A percentile compares a stretch with the other conserved stretches of the same genome.
phyloP scores from a whole-genome alignment of 2,329 filamentous ascomycete species.

The Calonectria naviculata region DNA sequence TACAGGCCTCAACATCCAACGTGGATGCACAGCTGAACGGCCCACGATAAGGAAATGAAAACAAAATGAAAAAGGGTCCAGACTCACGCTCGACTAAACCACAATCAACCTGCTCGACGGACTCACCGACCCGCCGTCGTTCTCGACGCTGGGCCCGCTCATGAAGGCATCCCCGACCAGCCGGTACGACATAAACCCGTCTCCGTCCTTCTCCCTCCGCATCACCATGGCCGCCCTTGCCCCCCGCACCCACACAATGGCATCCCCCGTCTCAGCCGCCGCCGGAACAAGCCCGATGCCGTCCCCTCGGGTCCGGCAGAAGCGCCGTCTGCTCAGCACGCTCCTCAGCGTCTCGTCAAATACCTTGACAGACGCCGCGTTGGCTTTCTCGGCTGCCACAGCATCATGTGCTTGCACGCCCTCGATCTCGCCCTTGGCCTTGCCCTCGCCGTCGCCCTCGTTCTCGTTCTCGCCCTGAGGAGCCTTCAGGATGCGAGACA shows the following conservation, averaged over 20 bases:
- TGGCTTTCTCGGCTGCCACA: too few species aligned
- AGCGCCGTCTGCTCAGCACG: slow-evolving; percentile 11
- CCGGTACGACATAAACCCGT: slow-evolving; percentile 7
- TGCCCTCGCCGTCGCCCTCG: too few species aligned
- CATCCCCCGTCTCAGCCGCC: not conserved
- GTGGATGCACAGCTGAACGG: too few species aligned
- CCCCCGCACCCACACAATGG: slow-evolving; percentile 10
- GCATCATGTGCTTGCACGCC: too few species aligned
- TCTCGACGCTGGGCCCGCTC: slow-evolving; percentile 4
- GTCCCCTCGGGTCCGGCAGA: slow-evolving; percentile 9
- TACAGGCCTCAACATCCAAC: too few species aligned
- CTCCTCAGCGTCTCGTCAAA: slow-evolving; percentile 10
- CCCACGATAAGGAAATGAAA: too few species aligned
- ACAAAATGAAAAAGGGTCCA: not conserved
- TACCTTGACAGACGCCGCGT: not conserved
- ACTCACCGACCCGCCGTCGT: not conserved
- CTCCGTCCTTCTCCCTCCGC: not conserved
- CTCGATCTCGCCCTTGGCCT: too few species aligned
- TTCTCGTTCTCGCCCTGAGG: too few species aligned
- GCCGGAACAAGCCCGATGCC: slow-evolving; percentile 3
- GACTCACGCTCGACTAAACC: not conserved
- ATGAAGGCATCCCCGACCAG: slow-evolving; percentile 16
- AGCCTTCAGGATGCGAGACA: not conserved
- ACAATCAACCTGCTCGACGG: not conserved
- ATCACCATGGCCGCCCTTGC: slow-evolving; percentile 8